Base-by-base conservation (phyloP, 164 flowering plant genomes). In the Annona cherimola region DNA sequence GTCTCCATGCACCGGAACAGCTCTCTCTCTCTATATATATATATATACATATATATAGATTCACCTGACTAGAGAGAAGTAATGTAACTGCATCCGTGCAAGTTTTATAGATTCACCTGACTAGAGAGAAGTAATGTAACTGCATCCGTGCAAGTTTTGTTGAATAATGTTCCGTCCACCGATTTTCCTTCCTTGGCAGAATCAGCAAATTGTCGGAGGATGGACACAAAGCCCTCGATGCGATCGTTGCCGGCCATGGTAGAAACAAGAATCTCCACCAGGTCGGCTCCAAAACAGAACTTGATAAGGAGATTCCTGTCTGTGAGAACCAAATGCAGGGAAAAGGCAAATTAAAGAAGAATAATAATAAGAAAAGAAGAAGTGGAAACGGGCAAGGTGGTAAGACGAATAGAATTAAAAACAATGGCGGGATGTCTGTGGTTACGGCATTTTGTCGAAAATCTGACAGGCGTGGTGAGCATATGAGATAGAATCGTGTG, bases 91-190 rank as follows among this genome's bases (percentile, higher is more conserved):
- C 35, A 50, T 7, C 63, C 4, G 41, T 44, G 64, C 45, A 45
- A 3, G 4, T 26, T 7, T n/a, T 20, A 39, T 39, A 9, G 9
- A 9, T 42, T 76, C 82, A 94, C 98, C 87, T 93, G 80, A 85
- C 88, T 85, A 61, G 99, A 90, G 41, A 95, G 85, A 59, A 95
- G 88, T 55, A 90, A 81, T 43, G 98, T 96, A 77, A 96, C 89
- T 74, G 99, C 98, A 77, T 86, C 93, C 60, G 94, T 91, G 83
- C 98, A 95, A 70, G 84, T 83, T 79, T 93, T 95, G 50, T 86
- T 95, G 79, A 95, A 95, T 63, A 83, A 77, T 67, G 84, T 44
- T 82, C 86, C 91, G 55, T 93, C 97, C 74, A 91, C 79, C 68
- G 82, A 87, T 42, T 84, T 87, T 74, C 97, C 97, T 86, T 82